Base-by-base conservation (phyloP, 2,329 filamentous ascomycete species). In the Stachybotrys elegans region DNA sequence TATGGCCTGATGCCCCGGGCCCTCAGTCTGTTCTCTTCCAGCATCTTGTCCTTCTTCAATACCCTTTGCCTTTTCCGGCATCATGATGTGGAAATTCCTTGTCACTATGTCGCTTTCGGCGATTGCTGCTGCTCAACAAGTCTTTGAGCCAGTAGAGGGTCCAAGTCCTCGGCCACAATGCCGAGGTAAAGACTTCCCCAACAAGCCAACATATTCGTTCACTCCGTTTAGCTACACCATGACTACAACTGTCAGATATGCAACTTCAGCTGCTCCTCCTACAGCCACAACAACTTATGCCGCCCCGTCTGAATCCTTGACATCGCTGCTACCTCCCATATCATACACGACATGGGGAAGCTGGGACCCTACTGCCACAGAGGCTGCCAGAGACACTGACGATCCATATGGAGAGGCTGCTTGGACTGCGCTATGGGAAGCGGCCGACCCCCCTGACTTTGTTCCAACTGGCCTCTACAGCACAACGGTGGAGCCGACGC, bases 401-500 rank as follows among this genome's bases (percentile, higher is more conserved):
- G 56, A 63, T 29, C 53, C 52, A 0, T 63, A 61, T 21, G 62
- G 62, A 0, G 51, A 50, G 9, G 60, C 59, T 1, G 58, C 60
- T 2, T 65, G 61, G 53, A 61, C 51, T 8, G 58, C 55, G 3
- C 51, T 65, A 1, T 65, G 61, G 62, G 52, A 62, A 9, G 45
- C 54, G 31, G 61, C 58, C 9, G 59, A 62, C 25, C 61, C 60
- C 9, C 58, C 59, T 31, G 62, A 63, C 38, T 65, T 63, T 40
- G 65, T 61, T 4, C 55, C 59, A 23, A 57, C 46, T 19, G 53
- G 45, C 13, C 22, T 61, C 11, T 62, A 52, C 22, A 63, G 57
- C 42, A 76, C 76, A 0, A 81, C 78, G 0, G 76, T 78, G 2
- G 66, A 62, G 4, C 75, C 78, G 0, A 82, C 76, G 0, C 68